phyloP scores from a whole-genome alignment of 257 asterid species.

The Osmanthus fragrans region DNA sequence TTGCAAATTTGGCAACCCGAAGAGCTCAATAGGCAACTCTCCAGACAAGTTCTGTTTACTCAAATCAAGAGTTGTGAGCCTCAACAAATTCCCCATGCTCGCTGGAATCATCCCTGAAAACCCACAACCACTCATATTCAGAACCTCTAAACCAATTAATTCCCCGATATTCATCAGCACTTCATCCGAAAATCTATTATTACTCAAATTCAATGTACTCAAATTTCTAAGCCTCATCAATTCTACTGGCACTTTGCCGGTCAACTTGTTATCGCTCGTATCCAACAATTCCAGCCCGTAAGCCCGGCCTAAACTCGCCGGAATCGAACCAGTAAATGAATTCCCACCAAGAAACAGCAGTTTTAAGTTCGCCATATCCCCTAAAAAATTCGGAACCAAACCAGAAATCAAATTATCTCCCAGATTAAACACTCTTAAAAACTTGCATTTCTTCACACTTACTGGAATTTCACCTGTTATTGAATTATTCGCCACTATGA shows the following conservation, averaged over 20 bases:
- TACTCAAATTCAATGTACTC: constrained; percentile 64
- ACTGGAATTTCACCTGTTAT: constrained; percentile 53
- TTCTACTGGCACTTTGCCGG: constrained; percentile 56
- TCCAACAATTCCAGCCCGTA: constrained; percentile 49
- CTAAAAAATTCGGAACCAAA: constrained; percentile 55
- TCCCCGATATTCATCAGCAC: constrained; percentile 44
- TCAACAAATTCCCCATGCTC: constrained; percentile 56
- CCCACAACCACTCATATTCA: constrained; percentile 74
- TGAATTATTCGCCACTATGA: constrained; percentile 65
- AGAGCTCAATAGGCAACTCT: constrained; percentile 68
- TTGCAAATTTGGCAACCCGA: constrained; percentile 70
- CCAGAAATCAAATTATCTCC: constrained; percentile 55
- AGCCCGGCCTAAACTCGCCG: constrained; percentile 47
- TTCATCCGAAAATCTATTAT: constrained; percentile 53
- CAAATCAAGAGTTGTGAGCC: constrained; percentile 65
- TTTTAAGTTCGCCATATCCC: constrained; percentile 42
- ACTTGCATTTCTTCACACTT: constrained; percentile 39
- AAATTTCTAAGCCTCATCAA: constrained; percentile 57
- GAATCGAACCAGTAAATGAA: constrained; percentile 50
- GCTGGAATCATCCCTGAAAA: constrained; percentile 65
- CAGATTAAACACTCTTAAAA: constrained; percentile 57
- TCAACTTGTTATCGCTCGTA: constrained; percentile 57
- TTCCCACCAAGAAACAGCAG: constrained; percentile 60
- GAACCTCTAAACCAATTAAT: constrained; percentile 48
- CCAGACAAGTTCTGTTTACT: constrained; percentile 77